These are phyloP conservation scores for Plasmodium ovale DNA, from an alignment of 169 alveolate species.

Conservation along the genomic window DNA sequence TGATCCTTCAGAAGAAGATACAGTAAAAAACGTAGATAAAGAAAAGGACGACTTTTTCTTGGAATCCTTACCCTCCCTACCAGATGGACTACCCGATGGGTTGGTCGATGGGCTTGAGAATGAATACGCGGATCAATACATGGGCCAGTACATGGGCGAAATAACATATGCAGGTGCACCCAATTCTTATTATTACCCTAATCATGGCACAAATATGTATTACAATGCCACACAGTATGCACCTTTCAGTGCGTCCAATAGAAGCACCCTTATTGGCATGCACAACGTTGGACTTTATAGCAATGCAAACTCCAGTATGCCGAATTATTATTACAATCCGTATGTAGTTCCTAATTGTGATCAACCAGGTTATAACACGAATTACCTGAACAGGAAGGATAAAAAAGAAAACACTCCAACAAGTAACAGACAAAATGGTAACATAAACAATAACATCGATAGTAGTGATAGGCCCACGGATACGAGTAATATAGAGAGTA, in stretches of 20 bases:
- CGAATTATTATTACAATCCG: conserved; percentile 1
- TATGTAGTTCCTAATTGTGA: neutral
- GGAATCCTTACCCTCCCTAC: conserved; percentile 66
- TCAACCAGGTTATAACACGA: neutral
- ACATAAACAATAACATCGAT: neutral
- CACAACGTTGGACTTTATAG: neutral
- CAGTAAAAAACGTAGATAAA: neutral
- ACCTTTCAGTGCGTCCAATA: neutral
- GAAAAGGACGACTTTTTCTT: conserved; percentile 42
- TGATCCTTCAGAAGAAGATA: neutral
- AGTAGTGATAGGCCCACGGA: neutral
- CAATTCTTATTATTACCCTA: neutral
- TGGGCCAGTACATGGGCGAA: neutral
- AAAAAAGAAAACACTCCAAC: neutral
- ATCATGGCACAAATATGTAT: neutral
- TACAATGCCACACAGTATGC: neutral
- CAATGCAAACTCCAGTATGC: neutral
- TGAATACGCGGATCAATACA: neutral
- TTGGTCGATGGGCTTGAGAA: neutral
- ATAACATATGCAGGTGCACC: too few species aligned
- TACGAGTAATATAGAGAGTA: neutral
- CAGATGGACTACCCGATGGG: conserved; percentile 54
- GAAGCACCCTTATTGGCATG: neutral
- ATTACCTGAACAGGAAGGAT: neutral
- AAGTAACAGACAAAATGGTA: neutral